Conservation (phyloP, 1,139 yeast genomes). For the Lodderomyces parapsilosis region DNA sequence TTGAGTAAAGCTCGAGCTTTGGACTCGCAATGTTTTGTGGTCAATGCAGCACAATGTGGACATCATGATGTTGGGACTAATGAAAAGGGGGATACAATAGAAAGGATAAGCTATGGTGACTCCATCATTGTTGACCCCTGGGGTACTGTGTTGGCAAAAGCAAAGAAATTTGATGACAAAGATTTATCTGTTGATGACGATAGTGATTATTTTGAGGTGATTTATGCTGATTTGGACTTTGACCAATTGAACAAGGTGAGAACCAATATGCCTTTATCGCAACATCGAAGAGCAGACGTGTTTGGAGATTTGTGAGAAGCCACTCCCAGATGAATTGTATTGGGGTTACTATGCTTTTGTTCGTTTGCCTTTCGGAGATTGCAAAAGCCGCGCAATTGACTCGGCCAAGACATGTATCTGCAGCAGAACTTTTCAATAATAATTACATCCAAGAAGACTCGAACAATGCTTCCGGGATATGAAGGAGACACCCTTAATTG, state of each 20-base stretch:
- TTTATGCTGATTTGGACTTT: conserved; percentile 70
- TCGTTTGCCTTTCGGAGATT: too few relatives aligned
- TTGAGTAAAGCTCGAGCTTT: conserved; percentile 82
- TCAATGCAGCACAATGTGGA: conserved; percentile 93
- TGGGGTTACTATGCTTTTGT: too few relatives aligned
- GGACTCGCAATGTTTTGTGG: conserved; percentile 82
- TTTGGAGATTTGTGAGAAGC: conserved; percentile 7
- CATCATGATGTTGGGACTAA: conserved; percentile 53
- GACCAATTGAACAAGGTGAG: conserved; percentile 50
- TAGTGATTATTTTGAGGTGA: conserved; percentile 54
- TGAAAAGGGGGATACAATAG: conserved; percentile 22
- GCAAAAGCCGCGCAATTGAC: too few relatives aligned
- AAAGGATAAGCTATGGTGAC: conserved; percentile 75
- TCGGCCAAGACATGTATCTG: too few relatives aligned
- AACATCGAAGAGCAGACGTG: conserved; percentile 53
- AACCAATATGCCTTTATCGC: conserved; percentile 69
- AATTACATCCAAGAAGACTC: too few relatives aligned
- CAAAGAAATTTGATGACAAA: conserved; percentile 29
- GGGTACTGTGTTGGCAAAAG: conserved; percentile 75
- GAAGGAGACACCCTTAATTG: too few relatives aligned
- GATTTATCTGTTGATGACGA: conserved; percentile 30
- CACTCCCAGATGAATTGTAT: too few relatives aligned
- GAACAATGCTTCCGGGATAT: too few relatives aligned
- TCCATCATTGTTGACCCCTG: conserved; percentile 86
- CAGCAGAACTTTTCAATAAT: too few relatives aligned